Base-by-base conservation (phyloP, 2,329 filamentous ascomycete species). In the Coniochaeta ligniaria region DNA sequence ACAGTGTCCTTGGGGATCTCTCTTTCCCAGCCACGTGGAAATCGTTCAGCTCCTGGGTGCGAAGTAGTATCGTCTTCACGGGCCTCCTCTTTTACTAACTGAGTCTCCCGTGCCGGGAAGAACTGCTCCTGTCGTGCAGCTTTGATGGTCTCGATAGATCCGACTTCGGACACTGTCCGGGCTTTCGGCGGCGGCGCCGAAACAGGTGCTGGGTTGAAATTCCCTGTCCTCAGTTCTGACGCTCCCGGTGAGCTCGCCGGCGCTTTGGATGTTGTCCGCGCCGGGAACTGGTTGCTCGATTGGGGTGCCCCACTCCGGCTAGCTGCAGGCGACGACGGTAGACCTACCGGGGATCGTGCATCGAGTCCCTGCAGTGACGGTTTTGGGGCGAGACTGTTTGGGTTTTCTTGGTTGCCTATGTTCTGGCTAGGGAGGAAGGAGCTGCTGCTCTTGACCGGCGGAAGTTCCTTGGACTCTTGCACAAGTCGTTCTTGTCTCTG, bases 1-100 rank as follows among this genome's bases (percentile, higher is more conserved):
- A 82, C 67, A 16, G 72, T 70, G 50, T 74, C 73, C 6, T 74
- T 68, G 1, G 69, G 66, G 38, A 65, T 61, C 3, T 70, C 67
- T 6, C 63, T 61, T 60, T 68, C 61, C 72, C 72, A 67, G 2
- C 60, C 60, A 24, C 66, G 60, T 2, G 69, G 66, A 60, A 70
- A 69, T 17, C 22, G 22, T 24, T 35, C 35, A 17, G 33, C 55
- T 33, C 60, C 55, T 22, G 56, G 55, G 24, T 61, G n/a, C 31
- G 52, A 45, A 16, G 60, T 58, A 6, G 33, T 38, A 12, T 43
- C 20, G 11, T 58, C 56, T 31, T 61, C 59, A 57, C 59, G 59
- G 63, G 63, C 14, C 57, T 58, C 59, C 20, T 57, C 54, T 16
- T 17, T 45, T 5, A 36, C 9, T 3, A 24, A 26, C 28, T 52